These are phyloP conservation scores for Fusarium nygamai DNA, from an alignment of 2,329 filamentous ascomycete genomes.

Conservation along the genomic window DNA sequence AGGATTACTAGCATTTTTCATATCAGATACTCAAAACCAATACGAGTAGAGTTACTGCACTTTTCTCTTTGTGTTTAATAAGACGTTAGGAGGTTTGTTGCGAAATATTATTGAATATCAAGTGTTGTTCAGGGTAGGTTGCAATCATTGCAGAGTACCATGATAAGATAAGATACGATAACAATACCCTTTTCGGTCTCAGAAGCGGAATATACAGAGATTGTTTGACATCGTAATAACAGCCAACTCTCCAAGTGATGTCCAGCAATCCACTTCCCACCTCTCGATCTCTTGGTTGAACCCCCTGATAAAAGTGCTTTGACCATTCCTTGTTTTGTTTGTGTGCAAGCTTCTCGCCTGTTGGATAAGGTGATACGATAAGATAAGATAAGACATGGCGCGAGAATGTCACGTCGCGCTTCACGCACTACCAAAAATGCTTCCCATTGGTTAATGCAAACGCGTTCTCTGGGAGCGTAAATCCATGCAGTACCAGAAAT, in stretches of 20 bases:
- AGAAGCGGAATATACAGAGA: neutral
- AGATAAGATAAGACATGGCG: neutral
- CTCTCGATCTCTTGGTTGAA: neutral
- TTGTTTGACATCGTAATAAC: too few species aligned
- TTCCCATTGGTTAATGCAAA: neutral
- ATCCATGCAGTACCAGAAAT: neutral
- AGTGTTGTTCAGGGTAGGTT: neutral
- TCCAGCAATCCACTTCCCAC: too few species aligned
- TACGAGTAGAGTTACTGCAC: accelerated
- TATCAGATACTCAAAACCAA: accelerated
- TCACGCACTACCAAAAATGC: accelerated
- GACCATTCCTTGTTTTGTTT: neutral
- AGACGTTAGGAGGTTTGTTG: too few species aligned
- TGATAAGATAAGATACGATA: neutral
- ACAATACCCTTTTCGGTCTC: neutral
- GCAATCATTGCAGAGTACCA: too few species aligned
- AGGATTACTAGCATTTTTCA: too few species aligned
- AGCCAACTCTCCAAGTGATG: neutral
- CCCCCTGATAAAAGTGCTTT: neutral
- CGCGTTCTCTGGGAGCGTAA: too few species aligned
- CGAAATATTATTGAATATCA: too few species aligned
- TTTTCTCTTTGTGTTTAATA: too few species aligned
- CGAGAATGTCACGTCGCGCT: neutral
- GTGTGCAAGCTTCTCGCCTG: neutral
- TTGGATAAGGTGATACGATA: neutral